Evolutionary conservation across 2,329 filamentous ascomycete genomes (phyloP).

Genomic region (Chlorencoelia australis): DNA sequence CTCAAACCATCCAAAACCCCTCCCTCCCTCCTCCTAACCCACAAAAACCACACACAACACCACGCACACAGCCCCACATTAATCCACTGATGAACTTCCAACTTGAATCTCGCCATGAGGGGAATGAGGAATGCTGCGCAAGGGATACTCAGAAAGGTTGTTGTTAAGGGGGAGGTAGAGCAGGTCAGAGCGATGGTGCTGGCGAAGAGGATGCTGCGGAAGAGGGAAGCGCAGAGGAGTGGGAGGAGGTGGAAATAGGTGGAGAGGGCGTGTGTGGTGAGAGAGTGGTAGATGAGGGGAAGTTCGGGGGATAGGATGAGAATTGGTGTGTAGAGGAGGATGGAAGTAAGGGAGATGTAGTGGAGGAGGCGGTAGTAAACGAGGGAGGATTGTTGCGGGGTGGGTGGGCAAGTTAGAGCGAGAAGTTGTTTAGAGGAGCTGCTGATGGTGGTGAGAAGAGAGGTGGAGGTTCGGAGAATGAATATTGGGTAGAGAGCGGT

Average conservation of each 20-base stretch:
- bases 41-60: slow-evolving; percentile 38
- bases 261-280: slow-evolving; percentile 44
- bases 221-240: slow-evolving; percentile 37
- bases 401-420: slow-evolving; percentile 33
- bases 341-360: slow-evolving; percentile 39
- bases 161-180: slow-evolving; percentile 39
- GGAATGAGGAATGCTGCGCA: slow-evolving; percentile 38
- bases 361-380: slow-evolving; percentile 42
- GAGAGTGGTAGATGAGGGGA: slow-evolving; percentile 35
- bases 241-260: slow-evolving; percentile 46
- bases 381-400: no score
- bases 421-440: slow-evolving; percentile 16
- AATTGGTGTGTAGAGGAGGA: slow-evolving; percentile 38
- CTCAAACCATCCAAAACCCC: slow-evolving; percentile 18
- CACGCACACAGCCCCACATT: slow-evolving; percentile 40
- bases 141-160: slow-evolving; percentile 39
- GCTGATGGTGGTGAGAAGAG: slow-evolving; percentile 32
- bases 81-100: slow-evolving; percentile 41
- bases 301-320: slow-evolving; percentile 40
- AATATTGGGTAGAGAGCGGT: slow-evolving; percentile 41
- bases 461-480: slow-evolving; percentile 38
- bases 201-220: slow-evolving; percentile 38
- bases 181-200: slow-evolving; percentile 38
- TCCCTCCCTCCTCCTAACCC: slow-evolving; percentile 32
- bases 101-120: slow-evolving; percentile 36